Conservation (phyloP, 345 rosid species). For the Lumnitzera littorea region DNA sequence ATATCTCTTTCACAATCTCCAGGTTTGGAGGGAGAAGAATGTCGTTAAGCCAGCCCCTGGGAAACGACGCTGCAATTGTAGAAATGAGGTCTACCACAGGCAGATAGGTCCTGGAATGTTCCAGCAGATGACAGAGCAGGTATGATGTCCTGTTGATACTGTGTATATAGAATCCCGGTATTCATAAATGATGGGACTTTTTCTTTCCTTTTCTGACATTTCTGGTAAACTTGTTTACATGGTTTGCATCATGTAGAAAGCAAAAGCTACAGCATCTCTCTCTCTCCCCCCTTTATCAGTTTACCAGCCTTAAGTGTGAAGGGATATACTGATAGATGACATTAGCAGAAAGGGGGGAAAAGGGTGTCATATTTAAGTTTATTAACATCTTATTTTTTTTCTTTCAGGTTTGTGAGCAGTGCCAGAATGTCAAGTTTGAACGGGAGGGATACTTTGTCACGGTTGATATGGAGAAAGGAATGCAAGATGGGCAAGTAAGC, state of each 20-base stretch:
- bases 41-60: slow-evolving; percentile 91
- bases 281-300: no score
- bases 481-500: slow-evolving; percentile 97
- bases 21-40: slow-evolving; percentile 99
- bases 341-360: no score
- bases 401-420: slow-evolving; percentile 88
- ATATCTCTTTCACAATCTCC: slow-evolving; percentile 5
- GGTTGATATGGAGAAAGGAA: slow-evolving; percentile 99
- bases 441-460: slow-evolving; percentile 83
- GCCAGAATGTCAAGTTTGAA: slow-evolving; percentile 88
- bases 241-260: no score
- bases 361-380: not conserved
- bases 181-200: not conserved
- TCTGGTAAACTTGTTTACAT: no score
- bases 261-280: no score
- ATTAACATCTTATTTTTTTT: slow-evolving; percentile 7
- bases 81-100: slow-evolving; percentile 94
- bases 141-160: slow-evolving; percentile 10
- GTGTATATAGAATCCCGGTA: not conserved
- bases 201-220: no score
- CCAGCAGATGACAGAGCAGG: slow-evolving; percentile 99
- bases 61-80: slow-evolving; percentile 90
- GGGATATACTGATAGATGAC: no score
- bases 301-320: no score
- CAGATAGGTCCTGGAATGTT: slow-evolving; percentile 99